Conservation (phyloP, 306 rosid genomes). For the Pterocarpus macrocarpus region DNA sequence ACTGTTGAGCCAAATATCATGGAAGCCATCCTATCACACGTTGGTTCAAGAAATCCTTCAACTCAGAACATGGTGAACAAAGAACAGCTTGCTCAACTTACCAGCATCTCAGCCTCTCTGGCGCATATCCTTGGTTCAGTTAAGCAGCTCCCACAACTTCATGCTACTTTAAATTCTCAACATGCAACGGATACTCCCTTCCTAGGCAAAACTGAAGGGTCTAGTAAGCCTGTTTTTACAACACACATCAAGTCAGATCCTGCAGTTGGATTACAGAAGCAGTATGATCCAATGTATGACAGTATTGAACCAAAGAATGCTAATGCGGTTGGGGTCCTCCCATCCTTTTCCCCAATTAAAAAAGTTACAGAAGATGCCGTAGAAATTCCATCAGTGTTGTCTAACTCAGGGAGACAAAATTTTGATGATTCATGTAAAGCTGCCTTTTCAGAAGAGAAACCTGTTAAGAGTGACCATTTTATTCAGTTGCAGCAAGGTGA, state of each 20-base stretch:
- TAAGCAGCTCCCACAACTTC: conserved; percentile 74
- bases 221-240: conserved; percentile 55
- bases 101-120: conserved; percentile 75
- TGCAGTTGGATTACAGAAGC: conserved; percentile 58
- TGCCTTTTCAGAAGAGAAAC: conserved; percentile 50
- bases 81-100: conserved; percentile 68
- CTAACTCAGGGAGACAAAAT: conserved; percentile 50
- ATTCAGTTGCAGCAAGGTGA: conserved; percentile 51
- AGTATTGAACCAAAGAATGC: conserved; percentile 58
- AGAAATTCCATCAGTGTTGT: conserved; percentile 49
- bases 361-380: conserved; percentile 45
- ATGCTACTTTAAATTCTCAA: conserved; percentile 63
- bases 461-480: conserved; percentile 46
- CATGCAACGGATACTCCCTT: conserved; percentile 53
- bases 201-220: conserved; percentile 56
- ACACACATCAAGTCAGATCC: conserved; percentile 56
- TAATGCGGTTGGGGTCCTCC: conserved; percentile 50
- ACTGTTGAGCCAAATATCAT: conserved; percentile 50
- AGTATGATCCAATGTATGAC: conserved; percentile 62
- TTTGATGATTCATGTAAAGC: conserved; percentile 45
- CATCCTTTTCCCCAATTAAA: conserved; percentile 52
- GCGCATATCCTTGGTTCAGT: conserved; percentile 71
- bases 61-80: conserved; percentile 59
- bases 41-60: conserved; percentile 58
- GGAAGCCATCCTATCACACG: conserved; percentile 59